Percentiles rank a stretch among this genome's conserved stretches.
Evolutionary conservation across 139 green algal species (phyloP).

Genomic region (Volvox africanus): DNA sequence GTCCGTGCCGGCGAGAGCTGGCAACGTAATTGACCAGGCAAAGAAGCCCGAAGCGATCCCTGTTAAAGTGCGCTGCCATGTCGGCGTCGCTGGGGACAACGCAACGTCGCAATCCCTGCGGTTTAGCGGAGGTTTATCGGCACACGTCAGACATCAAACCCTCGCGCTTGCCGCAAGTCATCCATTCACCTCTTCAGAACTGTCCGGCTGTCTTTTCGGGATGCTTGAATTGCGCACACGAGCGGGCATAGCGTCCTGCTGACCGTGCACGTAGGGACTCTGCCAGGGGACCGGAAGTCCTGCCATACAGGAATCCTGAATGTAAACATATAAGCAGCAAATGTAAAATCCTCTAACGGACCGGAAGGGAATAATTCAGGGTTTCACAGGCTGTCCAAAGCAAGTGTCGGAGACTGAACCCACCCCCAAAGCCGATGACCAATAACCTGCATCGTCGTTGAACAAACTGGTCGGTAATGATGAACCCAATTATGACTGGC

Average conservation of each 20-base stretch:
- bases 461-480: too few species aligned
- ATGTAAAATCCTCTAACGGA: too few species aligned
- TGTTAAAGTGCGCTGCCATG: background rate
- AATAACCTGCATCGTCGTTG: too few species aligned
- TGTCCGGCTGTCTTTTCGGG: background rate
- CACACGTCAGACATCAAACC: background rate
- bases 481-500: too few species aligned
- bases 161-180: background rate
- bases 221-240: background rate
- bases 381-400: too few species aligned
- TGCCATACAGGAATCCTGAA: too few species aligned
- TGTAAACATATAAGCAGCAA: too few species aligned
- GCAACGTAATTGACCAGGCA: background rate
- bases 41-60: background rate
- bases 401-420: too few species aligned
- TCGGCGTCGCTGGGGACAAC: background rate
- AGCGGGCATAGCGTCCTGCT: background rate
- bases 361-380: too few species aligned
- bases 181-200: background rate
- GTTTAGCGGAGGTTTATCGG: background rate
- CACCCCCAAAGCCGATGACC: too few species aligned
- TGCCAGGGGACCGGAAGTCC: too few species aligned
- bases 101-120: background rate
- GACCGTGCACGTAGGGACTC: background rate
- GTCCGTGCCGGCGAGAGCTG: background rate